Evolutionary conservation across 2,329 filamentous ascomycete genomes (phyloP), one percentile per base, ranked within the genome.

Genomic region (Colletotrichum gigasporum): DNA sequence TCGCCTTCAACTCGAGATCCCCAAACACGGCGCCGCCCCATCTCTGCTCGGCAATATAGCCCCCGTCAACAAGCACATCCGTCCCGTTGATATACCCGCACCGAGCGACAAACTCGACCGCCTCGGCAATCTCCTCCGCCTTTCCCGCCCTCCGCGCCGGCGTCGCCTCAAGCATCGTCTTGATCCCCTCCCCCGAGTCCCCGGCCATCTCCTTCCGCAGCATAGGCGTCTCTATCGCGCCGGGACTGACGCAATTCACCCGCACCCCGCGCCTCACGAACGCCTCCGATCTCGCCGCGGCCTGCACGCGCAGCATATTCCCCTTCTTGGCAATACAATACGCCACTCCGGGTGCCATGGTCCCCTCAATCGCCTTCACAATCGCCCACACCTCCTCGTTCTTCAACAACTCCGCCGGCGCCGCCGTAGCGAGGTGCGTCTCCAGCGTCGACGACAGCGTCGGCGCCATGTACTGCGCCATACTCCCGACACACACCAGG

Each of bases 201-300:
- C 20, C 2, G 22, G 34, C 39, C 58, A 35, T 50, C 34, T 62
- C 59, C 24, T 10, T 44, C 52, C 20, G 20, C 42, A 62, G n/a
- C 59, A 57, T 62, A 6, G 48, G 56, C 20, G 59, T 62, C 24
- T 57, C 52, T 9, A 42, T 62, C 26, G 28, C 30, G 5, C 59
- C 59, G 1, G 59, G 59, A 11, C 52, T 56, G 9, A 57, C 59
- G 9, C 42, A 48, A 0, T 57, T 57, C 24, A 62, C 59, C n/a
- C 59, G 4, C 20, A 50, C 35, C 4, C 51, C 59, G 4, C 8
- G 22, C 4, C 26, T 20, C 6, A 42, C 42, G 10, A 32, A 57
- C 34, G 16, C 44, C 9, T 34, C 18, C 4, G 41, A 42, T 12
- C 34, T 42, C 1, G 59, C 52, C 10, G 59, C 59, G 1, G 59